phyloP scores from a whole-genome alignment of 2,329 filamentous ascomycete genomes.

The Davidsoniella virescens region DNA sequence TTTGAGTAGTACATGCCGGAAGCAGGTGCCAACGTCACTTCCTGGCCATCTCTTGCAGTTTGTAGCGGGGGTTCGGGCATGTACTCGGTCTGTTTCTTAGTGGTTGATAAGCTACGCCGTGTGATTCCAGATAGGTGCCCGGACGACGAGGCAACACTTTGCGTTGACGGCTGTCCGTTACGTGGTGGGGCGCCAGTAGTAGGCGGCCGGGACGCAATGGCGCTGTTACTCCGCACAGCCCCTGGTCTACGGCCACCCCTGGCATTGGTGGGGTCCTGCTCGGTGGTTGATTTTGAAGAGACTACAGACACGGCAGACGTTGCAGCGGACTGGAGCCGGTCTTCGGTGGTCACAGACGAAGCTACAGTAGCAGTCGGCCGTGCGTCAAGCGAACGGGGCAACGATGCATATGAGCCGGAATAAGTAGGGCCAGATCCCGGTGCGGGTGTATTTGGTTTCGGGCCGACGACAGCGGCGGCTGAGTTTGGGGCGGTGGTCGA shows the following conservation, averaged over 20 bases:
- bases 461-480: neutral
- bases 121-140: slow-evolving; percentile 16
- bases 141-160: slow-evolving; percentile 10
- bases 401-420: slow-evolving; percentile 12
- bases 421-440: slow-evolving; percentile 6
- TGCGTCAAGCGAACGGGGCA: slow-evolving; percentile 8
- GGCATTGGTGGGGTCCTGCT: slow-evolving; percentile 15
- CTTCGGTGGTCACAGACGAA: slow-evolving; percentile 13
- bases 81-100: slow-evolving; percentile 22
- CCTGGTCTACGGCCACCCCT: slow-evolving; percentile 21
- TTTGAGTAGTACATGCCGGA: slow-evolving; percentile 60
- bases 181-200: slow-evolving; percentile 4
- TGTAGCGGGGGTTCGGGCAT: slow-evolving; percentile 37
- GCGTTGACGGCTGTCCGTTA: slow-evolving; percentile 5
- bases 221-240: slow-evolving; percentile 36
- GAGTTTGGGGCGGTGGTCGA: slow-evolving; percentile 14
- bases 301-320: slow-evolving; percentile 9
- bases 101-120: slow-evolving; percentile 11
- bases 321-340: slow-evolving; percentile 17
- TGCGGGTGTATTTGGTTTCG: slow-evolving; percentile 16
- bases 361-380: neutral
- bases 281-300: slow-evolving; percentile 12
- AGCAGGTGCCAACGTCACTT: slow-evolving; percentile 46
- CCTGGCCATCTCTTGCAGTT: slow-evolving; percentile 37
- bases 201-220: slow-evolving; percentile 26